Evolutionary conservation across 2,329 filamentous ascomycete species (phyloP).

Genomic region (Aspergillus sp.): DNA sequence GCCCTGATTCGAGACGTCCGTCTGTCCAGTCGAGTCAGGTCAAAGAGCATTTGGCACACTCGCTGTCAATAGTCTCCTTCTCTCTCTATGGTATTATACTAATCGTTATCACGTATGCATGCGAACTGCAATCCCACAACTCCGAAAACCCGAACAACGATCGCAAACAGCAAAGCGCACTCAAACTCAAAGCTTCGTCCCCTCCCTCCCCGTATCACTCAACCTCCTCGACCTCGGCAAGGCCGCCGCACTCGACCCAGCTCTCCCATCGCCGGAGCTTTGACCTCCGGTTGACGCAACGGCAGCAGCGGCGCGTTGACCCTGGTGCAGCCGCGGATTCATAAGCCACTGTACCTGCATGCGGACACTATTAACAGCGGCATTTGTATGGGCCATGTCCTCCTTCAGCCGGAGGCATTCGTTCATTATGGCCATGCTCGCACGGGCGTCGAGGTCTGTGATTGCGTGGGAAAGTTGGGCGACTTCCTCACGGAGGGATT

Average conservation of each 20-base stretch:
- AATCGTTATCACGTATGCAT: neutral
- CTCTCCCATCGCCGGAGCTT: slow-evolving; percentile 21
- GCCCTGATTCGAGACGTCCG: neutral
- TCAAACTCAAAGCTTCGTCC: slow-evolving; percentile 40
- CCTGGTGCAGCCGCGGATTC: slow-evolving; percentile 58
- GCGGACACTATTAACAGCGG: slow-evolving; percentile 61
- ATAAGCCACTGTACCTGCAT: slow-evolving; percentile 68
- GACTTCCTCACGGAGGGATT: slow-evolving; percentile 64
- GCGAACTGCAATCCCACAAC: neutral
- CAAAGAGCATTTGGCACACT: neutral
- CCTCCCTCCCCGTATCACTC: slow-evolving; percentile 47
- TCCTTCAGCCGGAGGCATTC: slow-evolving; percentile 65
- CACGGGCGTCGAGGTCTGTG: slow-evolving; percentile 63
- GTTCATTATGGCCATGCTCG: slow-evolving; percentile 66
- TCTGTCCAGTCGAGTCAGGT: too few relatives aligned
- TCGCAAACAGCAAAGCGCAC: neutral
- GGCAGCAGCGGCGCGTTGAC: slow-evolving; percentile 29
- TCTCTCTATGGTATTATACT: neutral
- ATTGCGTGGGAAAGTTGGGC: slow-evolving; percentile 59
- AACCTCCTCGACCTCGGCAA: slow-evolving; percentile 38
- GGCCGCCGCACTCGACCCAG: slow-evolving; percentile 17
- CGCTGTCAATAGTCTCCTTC: too few relatives aligned
- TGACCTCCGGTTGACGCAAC: slow-evolving; percentile 13
- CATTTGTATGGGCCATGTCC: slow-evolving; percentile 65
- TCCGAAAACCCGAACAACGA: neutral